Percentiles rank a stretch among this genome's conserved stretches.
Evolutionary conservation across 805 yeast species (phyloP).

Genomic region (Citeromyces matritensis): DNA sequence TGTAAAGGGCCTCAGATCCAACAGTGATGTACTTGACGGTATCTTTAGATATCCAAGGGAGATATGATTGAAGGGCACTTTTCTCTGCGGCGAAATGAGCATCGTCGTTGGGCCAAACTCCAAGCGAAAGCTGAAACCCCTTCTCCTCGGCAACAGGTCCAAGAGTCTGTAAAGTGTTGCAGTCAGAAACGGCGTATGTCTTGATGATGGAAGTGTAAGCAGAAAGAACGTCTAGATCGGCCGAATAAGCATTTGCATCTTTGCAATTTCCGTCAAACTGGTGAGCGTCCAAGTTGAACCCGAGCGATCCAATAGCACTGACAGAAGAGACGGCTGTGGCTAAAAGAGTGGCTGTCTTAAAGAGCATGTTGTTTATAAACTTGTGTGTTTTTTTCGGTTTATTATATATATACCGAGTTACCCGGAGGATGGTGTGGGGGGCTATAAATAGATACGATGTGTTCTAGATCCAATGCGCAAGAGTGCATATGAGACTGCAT

Average conservation of each 20-base stretch:
- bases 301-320: conserved; percentile 21
- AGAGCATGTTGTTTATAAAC: neutral
- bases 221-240: conserved; percentile 48
- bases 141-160: conserved; percentile 78
- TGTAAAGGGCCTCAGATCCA: conserved; percentile 93
- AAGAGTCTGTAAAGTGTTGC: conserved; percentile 72
- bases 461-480: no score
- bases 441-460: neutral
- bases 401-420: neutral
- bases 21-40: conserved; percentile 71
- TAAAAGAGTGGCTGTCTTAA: neutral
- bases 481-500: no score
- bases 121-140: conserved; percentile 66
- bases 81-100: conserved; percentile 65
- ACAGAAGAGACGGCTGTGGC: conserved; percentile 1
- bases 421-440: neutral
- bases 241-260: conserved; percentile 48
- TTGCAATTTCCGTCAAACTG: conserved; percentile 68
- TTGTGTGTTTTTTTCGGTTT: neutral
- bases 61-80: conserved; percentile 48
- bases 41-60: conserved; percentile 57
- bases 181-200: conserved; percentile 87
- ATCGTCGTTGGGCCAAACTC: conserved; percentile 91
- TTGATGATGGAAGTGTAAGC: conserved; percentile 53
- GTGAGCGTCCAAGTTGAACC: conserved; percentile 79